Conservation (phyloP, 805 yeast genomes). For the Zygosaccharomyces rouxii region DNA sequence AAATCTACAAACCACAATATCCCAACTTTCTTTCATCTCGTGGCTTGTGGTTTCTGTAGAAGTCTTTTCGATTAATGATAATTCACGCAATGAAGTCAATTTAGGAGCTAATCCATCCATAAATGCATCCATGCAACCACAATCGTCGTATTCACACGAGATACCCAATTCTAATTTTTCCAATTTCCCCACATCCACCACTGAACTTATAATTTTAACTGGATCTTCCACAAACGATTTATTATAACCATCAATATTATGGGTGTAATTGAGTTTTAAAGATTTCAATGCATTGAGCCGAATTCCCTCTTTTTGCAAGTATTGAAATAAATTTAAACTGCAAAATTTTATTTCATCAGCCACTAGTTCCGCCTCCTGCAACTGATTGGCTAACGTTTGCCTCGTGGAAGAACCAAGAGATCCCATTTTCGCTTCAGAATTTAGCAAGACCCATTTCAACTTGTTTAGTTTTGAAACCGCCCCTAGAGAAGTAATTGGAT, state of each 20-base stretch:
- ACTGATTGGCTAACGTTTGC: constrained; percentile 3
- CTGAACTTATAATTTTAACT: constrained; percentile 28
- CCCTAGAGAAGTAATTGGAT: constrained; percentile 10
- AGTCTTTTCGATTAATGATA: constrained; percentile 36
- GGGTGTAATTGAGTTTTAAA: constrained; percentile 43
- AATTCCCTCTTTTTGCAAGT: constrained; percentile 12
- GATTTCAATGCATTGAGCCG: constrained; percentile 25
- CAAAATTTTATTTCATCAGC: constrained; percentile 38
- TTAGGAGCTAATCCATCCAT: constrained; percentile 37
- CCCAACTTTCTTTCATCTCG: constrained; percentile 53
- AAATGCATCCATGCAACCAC: constrained; percentile 46
- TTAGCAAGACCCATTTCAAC: constrained; percentile 12
- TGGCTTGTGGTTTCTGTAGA: constrained; percentile 38
- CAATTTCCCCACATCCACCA: constrained; percentile 32
- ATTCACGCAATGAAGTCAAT: constrained; percentile 21
- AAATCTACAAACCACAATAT: constrained; percentile 44
- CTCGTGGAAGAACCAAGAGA: constrained; percentile 7
- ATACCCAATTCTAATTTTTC: constrained; percentile 46
- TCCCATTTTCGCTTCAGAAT: constrained; percentile 7
- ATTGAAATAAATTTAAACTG: constrained; percentile 36
- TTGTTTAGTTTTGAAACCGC: constrained; percentile 13
- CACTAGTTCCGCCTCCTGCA: constrained; percentile 25
- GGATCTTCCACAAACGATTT: constrained; percentile 34
- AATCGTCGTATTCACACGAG: constrained; percentile 48
- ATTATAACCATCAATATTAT: constrained; percentile 43